Evolutionary conservation across 192 early-diverging fungal species (phyloP).

Genomic region (Podila epigama): DNA sequence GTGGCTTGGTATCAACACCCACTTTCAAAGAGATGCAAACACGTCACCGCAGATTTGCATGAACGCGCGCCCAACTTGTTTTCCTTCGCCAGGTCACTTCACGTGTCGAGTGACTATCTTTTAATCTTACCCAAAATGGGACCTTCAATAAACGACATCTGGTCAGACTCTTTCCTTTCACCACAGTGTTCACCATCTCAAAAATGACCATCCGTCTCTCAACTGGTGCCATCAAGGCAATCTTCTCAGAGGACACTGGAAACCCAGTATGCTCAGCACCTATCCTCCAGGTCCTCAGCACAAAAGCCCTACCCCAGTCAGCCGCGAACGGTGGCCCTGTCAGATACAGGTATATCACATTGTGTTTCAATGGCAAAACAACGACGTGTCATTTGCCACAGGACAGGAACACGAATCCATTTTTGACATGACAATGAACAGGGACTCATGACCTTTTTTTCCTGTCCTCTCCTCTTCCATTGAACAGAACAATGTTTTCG

Average conservation of each 20-base stretch:
- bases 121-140: not conserved
- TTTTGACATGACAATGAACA: not conserved
- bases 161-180: not conserved
- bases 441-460: not conserved
- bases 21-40: not conserved
- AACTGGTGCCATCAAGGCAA: constrained; percentile 45
- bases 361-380: constrained; percentile 10
- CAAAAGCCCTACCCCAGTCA: constrained; percentile 33
- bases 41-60: not conserved
- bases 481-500: constrained; percentile 64
- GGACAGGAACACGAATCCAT: not conserved
- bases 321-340: constrained; percentile 5
- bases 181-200: not conserved
- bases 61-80: too few species aligned
- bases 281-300: constrained; percentile 55
- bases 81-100: not conserved
- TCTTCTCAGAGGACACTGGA: constrained; percentile 43
- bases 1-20: not conserved
- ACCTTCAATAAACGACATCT: not conserved
- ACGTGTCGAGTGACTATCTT: not conserved
- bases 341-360: constrained; percentile 49
- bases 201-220: constrained; percentile 26
- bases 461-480: not conserved
- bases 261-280: constrained; percentile 7
- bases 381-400: not conserved